Evolutionary conservation across 164 flowering plant genomes (phyloP).

Genomic region (Pachysandra terminalis): DNA sequence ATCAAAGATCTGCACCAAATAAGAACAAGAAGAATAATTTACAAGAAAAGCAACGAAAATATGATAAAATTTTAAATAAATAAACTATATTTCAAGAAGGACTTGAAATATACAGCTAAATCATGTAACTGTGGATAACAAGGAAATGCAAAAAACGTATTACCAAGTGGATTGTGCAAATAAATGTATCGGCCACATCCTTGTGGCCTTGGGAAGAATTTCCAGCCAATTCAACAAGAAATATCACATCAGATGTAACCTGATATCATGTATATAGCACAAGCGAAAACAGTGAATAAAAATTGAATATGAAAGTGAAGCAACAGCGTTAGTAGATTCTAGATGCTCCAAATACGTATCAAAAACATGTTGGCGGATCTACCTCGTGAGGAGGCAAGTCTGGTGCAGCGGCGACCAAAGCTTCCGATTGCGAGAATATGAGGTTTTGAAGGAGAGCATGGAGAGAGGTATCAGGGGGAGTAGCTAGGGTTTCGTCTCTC

Average conservation of each 20-base stretch:
- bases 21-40: neutral
- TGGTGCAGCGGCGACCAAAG: conserved; percentile 50
- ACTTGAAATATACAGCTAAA: neutral
- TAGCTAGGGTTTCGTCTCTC: conserved; percentile 67
- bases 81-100: neutral
- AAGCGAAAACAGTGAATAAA: neutral
- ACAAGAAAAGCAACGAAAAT: neutral
- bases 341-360: neutral
- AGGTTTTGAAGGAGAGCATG: conserved; percentile 43
- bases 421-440: conserved; percentile 51
- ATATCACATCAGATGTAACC: conserved; percentile 65
- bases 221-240: conserved; percentile 52
- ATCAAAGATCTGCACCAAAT: conserved; percentile 46
- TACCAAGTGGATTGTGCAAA: conserved; percentile 44
- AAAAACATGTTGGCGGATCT: neutral
- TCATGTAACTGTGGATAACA: neutral
- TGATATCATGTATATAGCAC: conserved; percentile 15
- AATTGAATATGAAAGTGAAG: neutral
- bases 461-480: conserved; percentile 34
- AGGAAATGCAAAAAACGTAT: neutral
- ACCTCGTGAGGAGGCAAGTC: conserved; percentile 77
- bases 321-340: neutral
- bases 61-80: neutral
- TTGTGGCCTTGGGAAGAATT: conserved; percentile 15
- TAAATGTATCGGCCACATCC: conserved; percentile 17